Evolutionary conservation across 768 basidiomycete genomes (phyloP).

Genomic region (Steccherinum ochraceum): DNA sequence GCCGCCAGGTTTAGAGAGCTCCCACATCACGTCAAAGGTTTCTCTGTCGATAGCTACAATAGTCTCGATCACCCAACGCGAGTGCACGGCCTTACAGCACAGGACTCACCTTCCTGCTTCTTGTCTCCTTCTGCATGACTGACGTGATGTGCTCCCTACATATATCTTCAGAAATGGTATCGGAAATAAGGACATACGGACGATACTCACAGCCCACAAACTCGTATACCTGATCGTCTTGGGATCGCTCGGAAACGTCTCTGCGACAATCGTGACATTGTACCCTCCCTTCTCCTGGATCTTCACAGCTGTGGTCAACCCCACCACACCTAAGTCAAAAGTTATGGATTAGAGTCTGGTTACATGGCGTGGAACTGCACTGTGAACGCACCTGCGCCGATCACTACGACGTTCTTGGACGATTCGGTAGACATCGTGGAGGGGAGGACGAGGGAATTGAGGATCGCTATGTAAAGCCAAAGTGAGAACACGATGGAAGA

Average conservation of each 20-base stretch:
- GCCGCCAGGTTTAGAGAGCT: slow-evolving; percentile 54
- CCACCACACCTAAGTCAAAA: slow-evolving; percentile 60
- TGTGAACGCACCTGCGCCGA: slow-evolving; percentile 13
- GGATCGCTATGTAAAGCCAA: too few relatives aligned
- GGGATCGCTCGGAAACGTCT: slow-evolving; percentile 64
- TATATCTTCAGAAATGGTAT: neutral
- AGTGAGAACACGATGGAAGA: too few relatives aligned
- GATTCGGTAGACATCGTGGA: neutral
- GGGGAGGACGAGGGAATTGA: too few relatives aligned
- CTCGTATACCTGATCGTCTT: slow-evolving; percentile 74
- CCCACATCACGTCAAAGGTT: slow-evolving; percentile 74
- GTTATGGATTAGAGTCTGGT: too few relatives aligned
- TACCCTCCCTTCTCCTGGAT: slow-evolving; percentile 60
- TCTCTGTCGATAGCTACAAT: slow-evolving; percentile 56
- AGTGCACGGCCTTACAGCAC: neutral
- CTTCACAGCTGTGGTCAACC: slow-evolving; percentile 68
- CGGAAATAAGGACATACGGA: neutral
- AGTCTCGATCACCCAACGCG: neutral
- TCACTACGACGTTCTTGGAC: slow-evolving; percentile 8
- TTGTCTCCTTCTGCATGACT: slow-evolving; percentile 46
- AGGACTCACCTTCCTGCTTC: slow-evolving; percentile 45
- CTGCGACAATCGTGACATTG: slow-evolving; percentile 64
- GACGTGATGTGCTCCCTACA: slow-evolving; percentile 77
- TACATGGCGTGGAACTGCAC: too few relatives aligned
- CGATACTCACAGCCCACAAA: slow-evolving; percentile 65